phyloP scores from a whole-genome alignment of 345 rosid genomes.

The Pugionium cornutum region DNA sequence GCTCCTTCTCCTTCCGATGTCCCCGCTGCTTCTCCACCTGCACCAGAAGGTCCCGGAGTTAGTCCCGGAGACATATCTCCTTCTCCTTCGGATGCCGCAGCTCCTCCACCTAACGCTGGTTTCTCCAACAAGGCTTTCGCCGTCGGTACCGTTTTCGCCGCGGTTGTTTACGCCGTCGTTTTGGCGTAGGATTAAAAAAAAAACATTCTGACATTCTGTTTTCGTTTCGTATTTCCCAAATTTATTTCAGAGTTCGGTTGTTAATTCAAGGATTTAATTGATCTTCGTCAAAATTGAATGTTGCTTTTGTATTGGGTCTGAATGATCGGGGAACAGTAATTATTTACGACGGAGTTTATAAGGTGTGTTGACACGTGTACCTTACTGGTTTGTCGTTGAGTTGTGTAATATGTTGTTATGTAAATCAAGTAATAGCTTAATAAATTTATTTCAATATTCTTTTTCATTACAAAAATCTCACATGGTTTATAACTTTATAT shows the following conservation, averaged over 20 bases:
- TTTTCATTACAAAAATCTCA: slow-evolving; percentile 13
- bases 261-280: slow-evolving; percentile 3
- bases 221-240: background rate
- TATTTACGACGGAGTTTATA: slow-evolving; percentile 6
- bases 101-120: slow-evolving; percentile 29
- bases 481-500: slow-evolving; percentile 25
- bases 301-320: background rate
- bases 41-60: slow-evolving; percentile 31
- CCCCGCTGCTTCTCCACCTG: slow-evolving; percentile 33
- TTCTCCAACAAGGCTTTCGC: slow-evolving; percentile 41
- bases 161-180: slow-evolving; percentile 46
- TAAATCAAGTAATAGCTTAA: slow-evolving; percentile 42
- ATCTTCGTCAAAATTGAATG: background rate
- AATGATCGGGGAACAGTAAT: slow-evolving; percentile 1
- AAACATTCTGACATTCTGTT: background rate
- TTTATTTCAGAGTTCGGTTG: slow-evolving; percentile 17
- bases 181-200: slow-evolving; percentile 31
- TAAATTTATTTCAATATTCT: slow-evolving; percentile 44
- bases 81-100: slow-evolving; percentile 20
- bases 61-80: slow-evolving; percentile 31
- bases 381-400: slow-evolving; percentile 13
- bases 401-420: slow-evolving; percentile 35
- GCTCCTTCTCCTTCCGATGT: slow-evolving; percentile 27
- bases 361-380: slow-evolving; percentile 32
- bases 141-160: slow-evolving; percentile 45